Conservation (phyloP, 192 early-diverging fungal genomes). For the Backusella macrospora region DNA sequence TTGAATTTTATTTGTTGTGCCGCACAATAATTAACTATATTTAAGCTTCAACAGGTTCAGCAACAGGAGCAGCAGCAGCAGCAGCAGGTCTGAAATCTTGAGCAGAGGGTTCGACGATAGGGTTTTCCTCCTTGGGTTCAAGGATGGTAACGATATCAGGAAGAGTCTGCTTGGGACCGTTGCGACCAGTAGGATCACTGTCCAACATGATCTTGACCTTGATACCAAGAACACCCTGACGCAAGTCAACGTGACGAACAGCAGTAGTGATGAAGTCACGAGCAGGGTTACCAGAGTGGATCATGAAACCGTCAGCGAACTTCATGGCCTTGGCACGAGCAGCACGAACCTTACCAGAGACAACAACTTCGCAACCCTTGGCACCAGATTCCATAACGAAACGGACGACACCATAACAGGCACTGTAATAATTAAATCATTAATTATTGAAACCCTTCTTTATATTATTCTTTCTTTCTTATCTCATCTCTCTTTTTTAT, state of each 20-base stretch:
- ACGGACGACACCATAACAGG: constrained; percentile 97
- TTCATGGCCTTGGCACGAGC: no score
- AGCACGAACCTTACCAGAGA: no score
- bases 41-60: constrained; percentile 30
- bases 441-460: no score
- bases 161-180: constrained; percentile 93
- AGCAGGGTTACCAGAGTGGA: no score
- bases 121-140: constrained; percentile 86
- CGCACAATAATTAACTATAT: constrained; percentile 1
- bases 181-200: constrained; percentile 89
- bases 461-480: no score
- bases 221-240: no score
- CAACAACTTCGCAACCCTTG: no score
- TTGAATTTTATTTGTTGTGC: constrained; percentile 11
- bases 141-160: constrained; percentile 96
- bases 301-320: no score
- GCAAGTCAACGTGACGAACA: no score
- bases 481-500: background rate
- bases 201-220: no score
- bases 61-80: constrained; percentile 24
- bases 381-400: no score
- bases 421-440: constrained; percentile 49
- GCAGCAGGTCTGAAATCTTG: constrained; percentile 54
- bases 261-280: no score
- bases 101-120: constrained; percentile 68